Percentiles rank a stretch among this genome's conserved stretches.
Conservation (phyloP, 495 filamentous ascomycete genomes). For the Astrothelium subdiscretum region DNA sequence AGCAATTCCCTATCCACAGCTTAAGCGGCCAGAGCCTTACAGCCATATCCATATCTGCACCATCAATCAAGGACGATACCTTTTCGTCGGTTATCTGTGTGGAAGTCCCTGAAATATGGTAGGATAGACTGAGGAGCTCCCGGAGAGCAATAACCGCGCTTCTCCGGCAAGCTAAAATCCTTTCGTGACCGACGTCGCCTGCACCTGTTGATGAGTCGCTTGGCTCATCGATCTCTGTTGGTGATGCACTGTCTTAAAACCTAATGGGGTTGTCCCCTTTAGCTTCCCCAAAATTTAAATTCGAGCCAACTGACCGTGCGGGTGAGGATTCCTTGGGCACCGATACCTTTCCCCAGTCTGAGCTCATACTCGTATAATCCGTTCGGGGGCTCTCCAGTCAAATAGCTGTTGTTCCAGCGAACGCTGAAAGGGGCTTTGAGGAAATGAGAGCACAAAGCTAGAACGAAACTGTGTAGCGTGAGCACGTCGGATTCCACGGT, state of each 20-base stretch:
- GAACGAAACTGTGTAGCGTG: slow-evolving; percentile 6
- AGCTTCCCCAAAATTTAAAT: background rate
- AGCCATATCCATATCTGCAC: background rate
- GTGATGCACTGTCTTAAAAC: background rate
- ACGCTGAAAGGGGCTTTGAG: slow-evolving; percentile 4
- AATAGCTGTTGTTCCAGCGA: background rate
- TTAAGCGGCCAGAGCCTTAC: background rate
- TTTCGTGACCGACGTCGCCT: background rate
- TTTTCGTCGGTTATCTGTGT: background rate
- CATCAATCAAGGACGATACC: background rate
- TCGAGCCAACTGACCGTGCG: background rate
- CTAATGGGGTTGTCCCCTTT: background rate
- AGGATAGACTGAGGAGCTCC: slow-evolving; percentile 6
- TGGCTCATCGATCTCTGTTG: background rate
- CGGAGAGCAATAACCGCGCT: background rate
- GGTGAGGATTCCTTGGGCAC: background rate
- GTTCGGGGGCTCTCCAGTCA: background rate
- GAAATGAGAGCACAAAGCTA: slow-evolving; percentile 4
- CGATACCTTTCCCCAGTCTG: background rate
- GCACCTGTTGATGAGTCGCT: background rate
- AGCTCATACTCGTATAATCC: background rate
- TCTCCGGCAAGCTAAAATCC: no score
- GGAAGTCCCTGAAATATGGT: background rate
- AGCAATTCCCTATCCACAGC: background rate
- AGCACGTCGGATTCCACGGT: background rate